Percentiles rank a stretch among this genome's conserved stretches.
phyloP scores from a whole-genome alignment of 331 rosid species.

The Malus hybrid region DNA sequence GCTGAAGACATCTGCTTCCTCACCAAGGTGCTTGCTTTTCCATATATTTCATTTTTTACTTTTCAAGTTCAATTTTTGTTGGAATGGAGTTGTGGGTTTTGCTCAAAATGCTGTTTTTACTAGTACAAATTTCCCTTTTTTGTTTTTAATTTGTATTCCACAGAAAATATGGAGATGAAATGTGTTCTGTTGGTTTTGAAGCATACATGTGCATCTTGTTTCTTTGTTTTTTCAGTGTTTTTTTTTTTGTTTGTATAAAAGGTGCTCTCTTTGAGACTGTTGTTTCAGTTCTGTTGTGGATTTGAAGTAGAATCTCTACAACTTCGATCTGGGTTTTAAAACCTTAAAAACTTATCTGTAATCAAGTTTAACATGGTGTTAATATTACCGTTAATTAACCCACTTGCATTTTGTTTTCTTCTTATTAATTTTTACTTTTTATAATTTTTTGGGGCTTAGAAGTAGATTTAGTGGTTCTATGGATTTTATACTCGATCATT shows the following conservation, averaged over 20 bases:
- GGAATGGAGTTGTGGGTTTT: slow-evolving; percentile 16
- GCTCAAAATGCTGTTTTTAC: not conserved
- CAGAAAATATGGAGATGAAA: not conserved
- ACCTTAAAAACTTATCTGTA: not conserved
- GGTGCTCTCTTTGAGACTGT: not conserved
- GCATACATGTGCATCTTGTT: not conserved
- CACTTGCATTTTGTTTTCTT: not conserved
- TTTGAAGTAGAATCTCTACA: slow-evolving; percentile 6
- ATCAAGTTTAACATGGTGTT: slow-evolving; percentile 8
- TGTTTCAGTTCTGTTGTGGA: not conserved
- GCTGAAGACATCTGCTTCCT: slow-evolving; percentile 50
- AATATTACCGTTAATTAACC: not conserved
- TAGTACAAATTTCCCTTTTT: not conserved
- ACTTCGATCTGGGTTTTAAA: slow-evolving; percentile 20
- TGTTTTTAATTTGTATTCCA: not conserved
- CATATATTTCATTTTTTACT: not conserved
- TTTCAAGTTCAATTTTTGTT: slow-evolving; percentile 6
- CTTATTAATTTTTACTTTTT: not conserved
- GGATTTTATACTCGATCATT: not conserved
- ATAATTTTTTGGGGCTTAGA: not conserved
- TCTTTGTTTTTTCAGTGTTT: not conserved
- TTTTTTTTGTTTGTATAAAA: not conserved
- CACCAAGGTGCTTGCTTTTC: slow-evolving; percentile 49
- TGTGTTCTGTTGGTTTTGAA: not conserved
- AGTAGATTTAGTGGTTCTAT: not conserved